These are phyloP conservation scores for Tolypocladium album DNA, from an alignment of 2,329 filamentous ascomycete genomes.

Conservation along the genomic window DNA sequence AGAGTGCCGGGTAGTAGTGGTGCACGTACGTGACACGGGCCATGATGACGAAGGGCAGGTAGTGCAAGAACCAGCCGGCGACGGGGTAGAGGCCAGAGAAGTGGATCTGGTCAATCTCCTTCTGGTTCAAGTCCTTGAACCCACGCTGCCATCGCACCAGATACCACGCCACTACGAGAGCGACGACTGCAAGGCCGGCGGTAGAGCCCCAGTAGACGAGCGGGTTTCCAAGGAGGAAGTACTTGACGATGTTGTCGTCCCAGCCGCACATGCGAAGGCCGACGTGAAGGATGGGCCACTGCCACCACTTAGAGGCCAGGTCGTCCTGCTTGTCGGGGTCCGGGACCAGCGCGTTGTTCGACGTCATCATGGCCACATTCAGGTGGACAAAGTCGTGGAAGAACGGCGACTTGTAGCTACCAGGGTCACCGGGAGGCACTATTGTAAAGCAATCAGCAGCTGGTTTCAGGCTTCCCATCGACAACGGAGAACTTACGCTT, in stretches of 20 bases:
- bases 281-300: conserved; percentile 93
- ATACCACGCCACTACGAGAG: conserved; percentile 69
- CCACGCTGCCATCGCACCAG: conserved; percentile 92
- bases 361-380: conserved; percentile 99
- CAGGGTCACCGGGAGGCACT: conserved; percentile 84
- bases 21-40: conserved; percentile 98
- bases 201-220: conserved; percentile 94
- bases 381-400: conserved; percentile 95
- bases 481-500: conserved; percentile 53
- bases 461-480: background rate
- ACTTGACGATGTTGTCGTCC: conserved; percentile 93
- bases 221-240: conserved; percentile 96
- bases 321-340: conserved; percentile 99
- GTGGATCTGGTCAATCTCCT: conserved; percentile 87
- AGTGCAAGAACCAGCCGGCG: conserved; percentile 92
- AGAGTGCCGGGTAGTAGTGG: conserved; percentile 97
- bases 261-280: conserved; percentile 98
- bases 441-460: conserved; percentile 2
- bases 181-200: conserved; percentile 62
- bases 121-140: conserved; percentile 67
- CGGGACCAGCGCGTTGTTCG: conserved; percentile 94
- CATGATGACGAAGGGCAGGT: conserved; percentile 93
- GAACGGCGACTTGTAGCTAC: conserved; percentile 93
- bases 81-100: conserved; percentile 87
- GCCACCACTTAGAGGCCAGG: conserved; percentile 92